Evolutionary conservation across 2,329 filamentous ascomycete species (phyloP).

Genomic region (Fusarium sp.): DNA sequence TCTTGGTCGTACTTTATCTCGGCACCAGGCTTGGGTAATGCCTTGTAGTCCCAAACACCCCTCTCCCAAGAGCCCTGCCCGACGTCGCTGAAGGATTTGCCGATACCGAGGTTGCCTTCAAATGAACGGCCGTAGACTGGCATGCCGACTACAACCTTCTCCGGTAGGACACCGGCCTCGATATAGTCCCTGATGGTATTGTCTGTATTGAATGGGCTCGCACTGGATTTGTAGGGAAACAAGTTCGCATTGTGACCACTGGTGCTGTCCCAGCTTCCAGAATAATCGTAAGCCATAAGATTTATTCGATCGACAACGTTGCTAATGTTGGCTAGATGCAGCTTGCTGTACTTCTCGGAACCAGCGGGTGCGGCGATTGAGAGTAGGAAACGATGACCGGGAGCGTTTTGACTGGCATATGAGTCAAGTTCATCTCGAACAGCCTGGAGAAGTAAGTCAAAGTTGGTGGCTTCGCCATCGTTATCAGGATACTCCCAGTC

Average conservation of each 20-base stretch:
- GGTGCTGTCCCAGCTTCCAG: constrained; percentile 45
- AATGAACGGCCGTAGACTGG: constrained; percentile 37
- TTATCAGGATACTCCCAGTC: constrained; percentile 35
- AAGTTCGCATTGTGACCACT: constrained; percentile 37
- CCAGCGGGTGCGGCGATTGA: constrained; percentile 33
- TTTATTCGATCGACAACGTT: constrained; percentile 29
- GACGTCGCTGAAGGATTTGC: constrained; percentile 26
- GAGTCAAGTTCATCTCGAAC: constrained; percentile 26
- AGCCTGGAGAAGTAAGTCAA: constrained; percentile 30
- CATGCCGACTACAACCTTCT: constrained; percentile 36
- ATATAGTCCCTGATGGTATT: constrained; percentile 23
- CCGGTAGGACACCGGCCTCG: constrained; percentile 9
- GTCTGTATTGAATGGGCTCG: constrained; percentile 23
- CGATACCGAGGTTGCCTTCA: constrained; percentile 25
- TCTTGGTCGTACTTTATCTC: constrained; percentile 18
- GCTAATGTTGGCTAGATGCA: constrained; percentile 22
- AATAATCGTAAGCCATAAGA: constrained; percentile 37
- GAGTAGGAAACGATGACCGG: constrained; percentile 21
- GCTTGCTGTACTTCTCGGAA: constrained; percentile 19
- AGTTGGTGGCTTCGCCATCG: constrained; percentile 23
- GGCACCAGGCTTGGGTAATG: constrained; percentile 28
- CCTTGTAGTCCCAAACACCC: constrained; percentile 38
- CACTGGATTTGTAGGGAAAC: constrained; percentile 54
- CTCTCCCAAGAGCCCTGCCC: constrained; percentile 29
- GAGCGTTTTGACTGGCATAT: constrained; percentile 13